Conservation (phyloP, 495 filamentous ascomycete genomes). For the Cryomyces minteri region DNA sequence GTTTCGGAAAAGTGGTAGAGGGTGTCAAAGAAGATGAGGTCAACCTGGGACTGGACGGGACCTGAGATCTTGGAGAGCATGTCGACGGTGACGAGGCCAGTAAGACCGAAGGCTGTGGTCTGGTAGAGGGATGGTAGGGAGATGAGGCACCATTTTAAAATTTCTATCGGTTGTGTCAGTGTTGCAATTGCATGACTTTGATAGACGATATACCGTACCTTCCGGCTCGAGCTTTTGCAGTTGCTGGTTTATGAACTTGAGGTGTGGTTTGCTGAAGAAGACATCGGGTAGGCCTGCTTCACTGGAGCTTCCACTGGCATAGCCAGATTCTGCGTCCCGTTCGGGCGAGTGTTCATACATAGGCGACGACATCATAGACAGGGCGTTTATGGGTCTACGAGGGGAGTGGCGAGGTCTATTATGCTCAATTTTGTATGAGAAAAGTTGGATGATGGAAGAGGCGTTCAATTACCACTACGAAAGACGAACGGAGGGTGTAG, state of each 20-base stretch:
- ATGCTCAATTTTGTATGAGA: neutral
- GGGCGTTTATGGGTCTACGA: neutral
- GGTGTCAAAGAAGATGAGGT: slow-evolving; percentile 94
- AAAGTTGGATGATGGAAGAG: too few relatives aligned
- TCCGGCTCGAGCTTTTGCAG: slow-evolving; percentile 64
- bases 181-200: neutral
- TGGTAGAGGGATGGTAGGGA: slow-evolving; percentile 86
- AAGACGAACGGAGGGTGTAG: too few relatives aligned
- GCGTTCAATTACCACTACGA: too few relatives aligned
- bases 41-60: slow-evolving; percentile 45
- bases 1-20: slow-evolving; percentile 93
- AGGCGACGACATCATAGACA: neutral
- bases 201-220: slow-evolving; percentile 22
- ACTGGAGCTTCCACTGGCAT: slow-evolving; percentile 57
- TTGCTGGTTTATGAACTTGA: slow-evolving; percentile 77
- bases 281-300: slow-evolving; percentile 49
- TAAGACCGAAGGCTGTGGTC: slow-evolving; percentile 92
- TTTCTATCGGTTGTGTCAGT: too few relatives aligned
- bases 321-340: slow-evolving; percentile 55
- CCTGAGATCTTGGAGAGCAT: slow-evolving; percentile 60
- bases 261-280: slow-evolving; percentile 73
- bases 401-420: neutral
- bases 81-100: slow-evolving; percentile 83
- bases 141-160: slow-evolving; percentile 80
- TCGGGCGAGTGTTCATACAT: neutral